These are phyloP conservation scores for Tulasnella sp. DNA, from an alignment of 768 basidiomycete species.

Conservation along the genomic window DNA sequence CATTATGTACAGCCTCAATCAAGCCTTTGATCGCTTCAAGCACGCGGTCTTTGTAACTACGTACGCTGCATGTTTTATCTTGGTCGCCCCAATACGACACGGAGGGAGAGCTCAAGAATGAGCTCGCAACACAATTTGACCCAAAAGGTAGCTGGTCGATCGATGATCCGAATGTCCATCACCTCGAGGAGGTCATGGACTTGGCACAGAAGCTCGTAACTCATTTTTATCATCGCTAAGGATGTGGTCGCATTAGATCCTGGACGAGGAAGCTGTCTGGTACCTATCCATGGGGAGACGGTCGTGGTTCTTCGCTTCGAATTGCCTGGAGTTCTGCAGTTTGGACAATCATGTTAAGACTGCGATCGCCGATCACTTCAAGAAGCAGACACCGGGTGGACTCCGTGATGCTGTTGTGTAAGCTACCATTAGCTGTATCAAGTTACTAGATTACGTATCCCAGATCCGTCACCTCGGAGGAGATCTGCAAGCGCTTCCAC, in stretches of 20 bases:
- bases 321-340: neutral
- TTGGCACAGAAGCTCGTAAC: slow-evolving; percentile 1
- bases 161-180: slow-evolving; percentile 25
- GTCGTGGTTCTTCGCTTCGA: neutral
- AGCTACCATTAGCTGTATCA: slow-evolving; percentile 26
- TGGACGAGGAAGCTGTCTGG: slow-evolving; percentile 61
- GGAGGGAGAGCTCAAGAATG: neutral
- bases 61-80: neutral
- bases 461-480: neutral
- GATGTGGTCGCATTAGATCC: slow-evolving; percentile 38
- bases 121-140: neutral
- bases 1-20: neutral
- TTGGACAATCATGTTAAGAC: neutral
- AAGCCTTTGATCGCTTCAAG: neutral
- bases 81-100: slow-evolving; percentile 19
- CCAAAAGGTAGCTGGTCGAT: slow-evolving; percentile 23
- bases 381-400: neutral
- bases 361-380: neutral
- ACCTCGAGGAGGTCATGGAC: slow-evolving; percentile 20
- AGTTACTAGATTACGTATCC: neutral
- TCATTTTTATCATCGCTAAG: too few relatives aligned
- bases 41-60: neutral
- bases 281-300: slow-evolving; percentile 35
- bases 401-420: neutral
- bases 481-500: neutral